Base-by-base conservation (phyloP, 345 rosid species). In the Kandelia obovata region DNA sequence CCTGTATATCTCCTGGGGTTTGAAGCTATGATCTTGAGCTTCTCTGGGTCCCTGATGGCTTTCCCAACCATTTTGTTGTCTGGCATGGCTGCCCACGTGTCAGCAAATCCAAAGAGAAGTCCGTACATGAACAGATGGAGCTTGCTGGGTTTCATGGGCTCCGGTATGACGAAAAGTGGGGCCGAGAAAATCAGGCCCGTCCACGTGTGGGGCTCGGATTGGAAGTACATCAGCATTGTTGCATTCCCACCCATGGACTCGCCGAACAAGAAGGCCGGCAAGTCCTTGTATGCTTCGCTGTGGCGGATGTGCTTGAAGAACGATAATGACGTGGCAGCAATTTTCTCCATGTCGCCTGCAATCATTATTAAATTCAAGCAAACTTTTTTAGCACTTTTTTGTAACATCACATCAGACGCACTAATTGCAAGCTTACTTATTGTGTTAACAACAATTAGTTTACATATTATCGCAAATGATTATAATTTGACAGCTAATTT, bases 111-210 rank as follows among this genome's bases (percentile, higher is more conserved):
- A 35, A 95, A 89, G 46, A 95, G 92, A 2, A 95, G 85, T 10
- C 97, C 96, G 43, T 91, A 95, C 64, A 83, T 69, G 64, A 89
- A 88, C 53, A 95, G 73, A 1, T 80, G 86, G 1, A 83, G 35
- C 83, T 77, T 91, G 65, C 96, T 91, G 3, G 97, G 99, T 55
- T 88, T 89, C 96, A 89, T 95, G 65, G 82, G 80, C 79, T 91
- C 93, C 0, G 99, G 96, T 59, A 91, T 87, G 58, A 91, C 96
- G 58, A 95, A 95, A 21, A 95, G 92, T 9, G 97, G 99, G 34
- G 99, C 99, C 8, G 99, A 89, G 86, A 91, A 95, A 6, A 95
- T 91, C 76, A 95, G 67, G 70, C 99, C 97, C 0, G 96, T 91
- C 99, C 97, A 91, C 17, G 78, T 79, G 61, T 75, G 57, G 21